A percentile compares a stretch with the other conserved stretches of the same genome.
Evolutionary conservation across 768 basidiomycete genomes (phyloP).

Genomic region (Termitomyces sp.): DNA sequence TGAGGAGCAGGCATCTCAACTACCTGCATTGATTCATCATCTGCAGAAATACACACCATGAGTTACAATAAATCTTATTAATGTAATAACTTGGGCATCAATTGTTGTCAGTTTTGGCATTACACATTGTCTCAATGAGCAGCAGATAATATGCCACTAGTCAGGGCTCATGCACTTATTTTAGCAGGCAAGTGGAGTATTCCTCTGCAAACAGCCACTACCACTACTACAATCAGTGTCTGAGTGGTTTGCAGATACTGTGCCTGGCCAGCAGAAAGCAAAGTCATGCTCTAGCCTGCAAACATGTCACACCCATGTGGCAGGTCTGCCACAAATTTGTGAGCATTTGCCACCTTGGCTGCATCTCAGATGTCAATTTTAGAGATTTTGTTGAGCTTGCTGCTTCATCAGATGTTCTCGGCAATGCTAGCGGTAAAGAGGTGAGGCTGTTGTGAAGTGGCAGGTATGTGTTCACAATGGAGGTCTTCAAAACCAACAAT

Average conservation of each 20-base stretch:
- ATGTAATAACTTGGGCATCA: constrained; percentile 22
- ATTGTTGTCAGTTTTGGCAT: constrained; percentile 22
- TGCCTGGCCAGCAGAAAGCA: constrained; percentile 92
- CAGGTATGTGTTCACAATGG: constrained; percentile 77
- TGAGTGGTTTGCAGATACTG: constrained; percentile 91
- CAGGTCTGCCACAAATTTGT: constrained; percentile 78
- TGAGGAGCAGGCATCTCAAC: constrained; percentile 47
- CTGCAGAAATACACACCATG: constrained; percentile 14
- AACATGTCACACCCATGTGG: constrained; percentile 84
- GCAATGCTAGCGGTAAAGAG: constrained; percentile 85
- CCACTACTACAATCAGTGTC: constrained; percentile 53
- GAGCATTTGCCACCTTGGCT: constrained; percentile 73
- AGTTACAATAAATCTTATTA: constrained; percentile 16
- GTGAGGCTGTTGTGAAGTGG: constrained; percentile 84
- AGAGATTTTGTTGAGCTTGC: constrained; percentile 39
- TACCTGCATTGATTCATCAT: constrained; percentile 36
- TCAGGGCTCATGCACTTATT: not conserved
- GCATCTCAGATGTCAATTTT: constrained; percentile 61
- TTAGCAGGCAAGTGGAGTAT: not conserved
- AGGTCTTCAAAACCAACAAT: constrained; percentile 86
- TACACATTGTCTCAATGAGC: constrained; percentile 23
- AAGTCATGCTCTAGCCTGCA: constrained; percentile 87
- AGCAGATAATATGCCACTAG: constrained; percentile 6
- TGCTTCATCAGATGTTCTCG: constrained; percentile 88
- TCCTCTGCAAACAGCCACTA: constrained; percentile 8